Conservation (phyloP, 306 rosid genomes). For the Pueraria montana region DNA sequence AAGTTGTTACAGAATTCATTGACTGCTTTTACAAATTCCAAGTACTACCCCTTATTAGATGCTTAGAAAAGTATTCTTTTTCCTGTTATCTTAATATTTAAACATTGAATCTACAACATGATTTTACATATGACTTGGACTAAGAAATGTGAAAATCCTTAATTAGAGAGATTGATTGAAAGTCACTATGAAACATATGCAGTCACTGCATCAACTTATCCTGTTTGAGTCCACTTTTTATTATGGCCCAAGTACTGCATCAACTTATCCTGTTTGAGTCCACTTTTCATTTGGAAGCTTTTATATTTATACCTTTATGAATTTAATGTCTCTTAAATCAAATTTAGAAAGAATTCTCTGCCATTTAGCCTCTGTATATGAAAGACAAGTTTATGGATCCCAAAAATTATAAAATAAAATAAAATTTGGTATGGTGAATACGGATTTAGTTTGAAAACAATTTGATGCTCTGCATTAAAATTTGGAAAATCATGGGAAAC, state of each 20-base stretch:
- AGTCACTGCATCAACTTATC: neutral
- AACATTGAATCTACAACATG: neutral
- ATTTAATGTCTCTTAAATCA: too few relatives aligned
- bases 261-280: too few relatives aligned
- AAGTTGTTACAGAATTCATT: neutral
- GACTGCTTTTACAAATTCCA: neutral
- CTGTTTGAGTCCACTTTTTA: too few relatives aligned
- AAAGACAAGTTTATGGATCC: neutral
- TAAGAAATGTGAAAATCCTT: neutral
- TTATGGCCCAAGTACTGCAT: too few relatives aligned
- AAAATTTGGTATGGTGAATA: neutral
- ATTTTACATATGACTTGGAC: neutral
- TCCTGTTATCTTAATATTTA: neutral
- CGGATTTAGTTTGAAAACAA: neutral
- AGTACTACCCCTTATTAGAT: neutral
- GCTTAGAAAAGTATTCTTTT: too few relatives aligned
- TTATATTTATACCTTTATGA: neutral
- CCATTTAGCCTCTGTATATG: neutral
- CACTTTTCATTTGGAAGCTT: too few relatives aligned
- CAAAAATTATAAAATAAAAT: too few relatives aligned
- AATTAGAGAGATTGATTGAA: neutral
- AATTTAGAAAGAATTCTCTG: too few relatives aligned
- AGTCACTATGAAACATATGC: neutral
- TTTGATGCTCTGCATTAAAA: neutral
- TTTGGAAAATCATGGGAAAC: neutral